Conservation (phyloP, 352 stramenopile genomes). For the Globisporangium megalacanthum region DNA sequence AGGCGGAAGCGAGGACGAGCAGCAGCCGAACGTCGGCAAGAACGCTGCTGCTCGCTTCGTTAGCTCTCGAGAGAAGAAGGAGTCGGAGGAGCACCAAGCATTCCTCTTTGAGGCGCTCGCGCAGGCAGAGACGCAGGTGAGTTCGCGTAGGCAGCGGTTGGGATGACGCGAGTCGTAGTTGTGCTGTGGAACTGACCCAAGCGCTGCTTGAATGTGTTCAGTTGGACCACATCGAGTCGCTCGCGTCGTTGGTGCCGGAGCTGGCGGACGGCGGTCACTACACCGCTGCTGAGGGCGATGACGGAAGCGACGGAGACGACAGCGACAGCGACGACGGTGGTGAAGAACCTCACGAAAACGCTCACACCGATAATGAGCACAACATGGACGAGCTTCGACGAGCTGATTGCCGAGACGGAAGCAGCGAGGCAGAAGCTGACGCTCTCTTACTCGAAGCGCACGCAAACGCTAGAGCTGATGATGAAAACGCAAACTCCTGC, state of each 20-base stretch:
- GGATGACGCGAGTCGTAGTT: too few relatives aligned
- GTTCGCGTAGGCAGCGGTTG: neutral
- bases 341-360: constrained; percentile 1
- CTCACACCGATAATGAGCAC: constrained; percentile 2
- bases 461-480: constrained; percentile 1
- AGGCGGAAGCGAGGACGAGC: neutral
- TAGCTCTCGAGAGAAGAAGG: constrained; percentile 44
- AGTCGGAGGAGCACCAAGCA: constrained; percentile 46
- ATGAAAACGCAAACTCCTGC: constrained; percentile 1
- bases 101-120: constrained; percentile 59
- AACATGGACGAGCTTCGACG: too few relatives aligned
- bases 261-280: neutral
- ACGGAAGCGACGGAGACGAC: neutral
- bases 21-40: constrained; percentile 1
- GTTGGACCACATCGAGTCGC: constrained; percentile 47
- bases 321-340: constrained; percentile 4
- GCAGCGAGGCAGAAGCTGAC: too few relatives aligned
- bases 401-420: too few relatives aligned
- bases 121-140: constrained; percentile 52
- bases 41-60: constrained; percentile 25
- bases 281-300: neutral
- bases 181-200: neutral
- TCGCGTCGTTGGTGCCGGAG: constrained; percentile 30
- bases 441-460: neutral
- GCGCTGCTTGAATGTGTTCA: constrained; percentile 4